phyloP scores from a whole-genome alignment of 2,329 filamentous ascomycete species.

The Hypoxylon sp. region DNA sequence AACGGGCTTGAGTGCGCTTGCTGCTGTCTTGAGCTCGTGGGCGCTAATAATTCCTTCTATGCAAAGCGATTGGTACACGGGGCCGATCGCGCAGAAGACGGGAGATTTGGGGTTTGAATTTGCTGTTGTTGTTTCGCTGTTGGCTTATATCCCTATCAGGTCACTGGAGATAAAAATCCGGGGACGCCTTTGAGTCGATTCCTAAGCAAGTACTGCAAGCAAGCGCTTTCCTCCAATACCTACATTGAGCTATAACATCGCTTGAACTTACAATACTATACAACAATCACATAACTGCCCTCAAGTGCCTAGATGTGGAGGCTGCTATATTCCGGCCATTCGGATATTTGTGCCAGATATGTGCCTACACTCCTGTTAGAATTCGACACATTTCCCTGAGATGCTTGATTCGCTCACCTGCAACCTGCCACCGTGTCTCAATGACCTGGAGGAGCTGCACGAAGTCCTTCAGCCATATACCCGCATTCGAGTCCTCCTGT shows the following conservation, averaged over 20 bases:
- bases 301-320: slow-evolving; percentile 8
- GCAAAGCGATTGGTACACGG: slow-evolving; percentile 43
- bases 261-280: no score
- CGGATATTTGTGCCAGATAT: slow-evolving; percentile 33
- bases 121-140: slow-evolving; percentile 37
- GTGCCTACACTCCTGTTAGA: slow-evolving; percentile 20
- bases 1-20: slow-evolving; percentile 37
- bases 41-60: slow-evolving; percentile 43
- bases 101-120: slow-evolving; percentile 44
- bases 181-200: slow-evolving; percentile 27
- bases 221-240: no score
- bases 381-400: no score
- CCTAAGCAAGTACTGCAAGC: neutral
- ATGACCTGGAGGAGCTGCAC: slow-evolving; percentile 28
- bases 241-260: neutral
- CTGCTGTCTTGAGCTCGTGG: slow-evolving; percentile 35
- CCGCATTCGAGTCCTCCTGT: slow-evolving; percentile 25
- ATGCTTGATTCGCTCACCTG: slow-evolving; percentile 23
- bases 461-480: slow-evolving; percentile 31
- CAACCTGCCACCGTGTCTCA: slow-evolving; percentile 35
- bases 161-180: slow-evolving; percentile 33
- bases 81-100: slow-evolving; percentile 41
- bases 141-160: slow-evolving; percentile 39
- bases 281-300: neutral
- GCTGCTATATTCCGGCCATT: slow-evolving; percentile 39